phyloP scores from a whole-genome alignment of 2,329 filamentous ascomycete genomes.

The Paecilomyces sp. region DNA sequence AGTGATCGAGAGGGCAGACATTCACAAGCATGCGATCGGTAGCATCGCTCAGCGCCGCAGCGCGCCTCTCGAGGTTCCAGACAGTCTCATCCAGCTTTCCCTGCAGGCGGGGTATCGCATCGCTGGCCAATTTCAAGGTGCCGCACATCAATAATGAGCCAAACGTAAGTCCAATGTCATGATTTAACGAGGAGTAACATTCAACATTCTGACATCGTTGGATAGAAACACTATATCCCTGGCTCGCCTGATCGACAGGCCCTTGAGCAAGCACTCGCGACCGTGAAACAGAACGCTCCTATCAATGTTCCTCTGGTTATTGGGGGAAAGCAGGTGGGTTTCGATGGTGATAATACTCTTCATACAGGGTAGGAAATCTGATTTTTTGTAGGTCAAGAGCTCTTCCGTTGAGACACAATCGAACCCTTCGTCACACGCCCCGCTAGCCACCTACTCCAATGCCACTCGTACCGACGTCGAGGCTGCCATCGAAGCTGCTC shows the following conservation, averaged over 20 bases:
- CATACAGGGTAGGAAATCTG: not conserved
- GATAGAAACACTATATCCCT: slow-evolving; percentile 80
- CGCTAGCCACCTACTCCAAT: slow-evolving; percentile 77
- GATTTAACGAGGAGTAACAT: not conserved
- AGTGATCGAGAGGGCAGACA: not conserved
- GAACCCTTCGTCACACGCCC: slow-evolving; percentile 75
- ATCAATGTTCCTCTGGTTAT: slow-evolving; percentile 77
- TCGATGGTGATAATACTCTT: not conserved
- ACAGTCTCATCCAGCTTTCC: slow-evolving; percentile 13
- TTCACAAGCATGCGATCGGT: not conserved
- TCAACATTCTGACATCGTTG: not conserved
- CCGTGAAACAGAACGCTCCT: slow-evolving; percentile 60
- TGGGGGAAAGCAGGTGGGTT: slow-evolving; percentile 67
- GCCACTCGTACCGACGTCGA: slow-evolving; percentile 70
- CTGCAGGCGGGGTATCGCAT: slow-evolving; percentile 35
- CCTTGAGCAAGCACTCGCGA: slow-evolving; percentile 66
- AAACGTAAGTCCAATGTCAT: slow-evolving; percentile 59
- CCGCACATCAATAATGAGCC: slow-evolving; percentile 86
- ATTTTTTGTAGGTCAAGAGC: slow-evolving; percentile 18
- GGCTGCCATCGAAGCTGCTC: slow-evolving; percentile 72
- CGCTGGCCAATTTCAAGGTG: slow-evolving; percentile 77
- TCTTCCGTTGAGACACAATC: slow-evolving; percentile 51
- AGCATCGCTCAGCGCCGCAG: not conserved
- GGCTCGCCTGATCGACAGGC: slow-evolving; percentile 71
- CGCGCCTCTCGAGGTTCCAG: slow-evolving; percentile 9